phyloP scores from a whole-genome alignment of 2,329 filamentous ascomycete genomes.

The Neonectria neomacrospora region DNA sequence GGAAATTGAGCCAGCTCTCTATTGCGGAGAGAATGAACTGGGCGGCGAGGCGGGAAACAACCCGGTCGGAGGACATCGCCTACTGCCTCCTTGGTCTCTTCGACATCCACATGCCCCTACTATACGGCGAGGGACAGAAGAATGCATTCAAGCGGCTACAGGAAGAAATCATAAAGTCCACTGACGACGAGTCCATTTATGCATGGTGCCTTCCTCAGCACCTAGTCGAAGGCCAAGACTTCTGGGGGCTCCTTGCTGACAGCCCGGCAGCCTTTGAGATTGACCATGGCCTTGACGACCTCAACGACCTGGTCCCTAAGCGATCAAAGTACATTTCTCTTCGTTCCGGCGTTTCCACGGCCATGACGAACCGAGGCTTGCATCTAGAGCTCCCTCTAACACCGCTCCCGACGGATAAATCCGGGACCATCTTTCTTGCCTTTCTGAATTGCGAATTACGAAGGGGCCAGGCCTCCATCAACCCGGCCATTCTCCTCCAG shows the following conservation, averaged over 20 bases:
- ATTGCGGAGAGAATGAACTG: slow-evolving; percentile 47
- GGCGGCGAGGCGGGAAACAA: slow-evolving; percentile 46
- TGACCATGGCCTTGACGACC: slow-evolving; percentile 30
- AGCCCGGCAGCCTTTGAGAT: slow-evolving; percentile 43
- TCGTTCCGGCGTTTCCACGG: slow-evolving; percentile 34
- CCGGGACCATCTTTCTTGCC: slow-evolving; percentile 43
- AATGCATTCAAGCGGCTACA: slow-evolving; percentile 46
- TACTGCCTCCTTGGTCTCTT: slow-evolving; percentile 50
- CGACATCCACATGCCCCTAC: slow-evolving; percentile 49
- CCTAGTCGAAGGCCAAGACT: slow-evolving; percentile 30
- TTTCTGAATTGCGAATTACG: slow-evolving; percentile 46
- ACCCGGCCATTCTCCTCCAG: slow-evolving; percentile 45
- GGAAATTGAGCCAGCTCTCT: slow-evolving; percentile 29
- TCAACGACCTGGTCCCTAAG: slow-evolving; percentile 33
- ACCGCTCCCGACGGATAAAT: slow-evolving; percentile 42
- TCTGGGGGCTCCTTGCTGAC: slow-evolving; percentile 44
- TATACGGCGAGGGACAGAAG: slow-evolving; percentile 47
- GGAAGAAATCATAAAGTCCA: slow-evolving; percentile 46
- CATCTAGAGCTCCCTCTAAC: slow-evolving; percentile 43
- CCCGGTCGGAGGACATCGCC: slow-evolving; percentile 46
- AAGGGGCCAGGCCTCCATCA: slow-evolving; percentile 37
- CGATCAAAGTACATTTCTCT: slow-evolving; percentile 41
- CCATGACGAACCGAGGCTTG: slow-evolving; percentile 41
- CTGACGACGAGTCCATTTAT: slow-evolving; percentile 46
- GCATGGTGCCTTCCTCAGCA: slow-evolving; percentile 40